Conservation (phyloP, 441 rosid genomes). For the Biscutella laevigata region DNA sequence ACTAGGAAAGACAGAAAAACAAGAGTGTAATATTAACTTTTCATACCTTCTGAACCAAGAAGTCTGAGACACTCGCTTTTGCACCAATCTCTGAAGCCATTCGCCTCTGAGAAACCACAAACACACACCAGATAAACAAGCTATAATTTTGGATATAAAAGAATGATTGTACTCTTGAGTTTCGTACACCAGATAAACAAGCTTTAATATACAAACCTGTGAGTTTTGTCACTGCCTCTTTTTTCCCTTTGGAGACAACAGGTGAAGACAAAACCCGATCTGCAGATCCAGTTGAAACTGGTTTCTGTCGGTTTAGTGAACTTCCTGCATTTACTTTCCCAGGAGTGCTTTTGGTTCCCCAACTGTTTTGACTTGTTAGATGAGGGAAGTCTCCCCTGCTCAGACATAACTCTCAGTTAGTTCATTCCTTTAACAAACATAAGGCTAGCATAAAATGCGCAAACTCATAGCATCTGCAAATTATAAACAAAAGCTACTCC, state of each 20-base stretch:
- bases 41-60: conserved; percentile 68
- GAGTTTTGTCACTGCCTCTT: conserved; percentile 47
- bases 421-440: not conserved
- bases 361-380: conserved; percentile 51
- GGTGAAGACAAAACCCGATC: conserved; percentile 53
- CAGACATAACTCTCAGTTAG: conserved; percentile 11
- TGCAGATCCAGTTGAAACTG: conserved; percentile 36
- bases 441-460: not conserved
- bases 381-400: conserved; percentile 63
- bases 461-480: not conserved
- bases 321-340: conserved; percentile 49
- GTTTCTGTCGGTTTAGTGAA: conserved; percentile 61
- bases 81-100: conserved; percentile 95
- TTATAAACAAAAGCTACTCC: not conserved
- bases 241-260: conserved; percentile 51
- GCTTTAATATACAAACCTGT: conserved; percentile 70
- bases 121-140: conserved; percentile 9
- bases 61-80: conserved; percentile 78
- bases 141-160: not conserved
- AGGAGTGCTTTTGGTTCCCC: conserved; percentile 65
- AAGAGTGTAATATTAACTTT: not conserved
- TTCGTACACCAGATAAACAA: no score
- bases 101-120: conserved; percentile 61
- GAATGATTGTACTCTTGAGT: not conserved
- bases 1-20: not conserved